A percentile compares a stretch with the other conserved stretches of the same genome.
Conservation (phyloP, 1,284 basidiomycete species). For the Microbotryum scabiosae region DNA sequence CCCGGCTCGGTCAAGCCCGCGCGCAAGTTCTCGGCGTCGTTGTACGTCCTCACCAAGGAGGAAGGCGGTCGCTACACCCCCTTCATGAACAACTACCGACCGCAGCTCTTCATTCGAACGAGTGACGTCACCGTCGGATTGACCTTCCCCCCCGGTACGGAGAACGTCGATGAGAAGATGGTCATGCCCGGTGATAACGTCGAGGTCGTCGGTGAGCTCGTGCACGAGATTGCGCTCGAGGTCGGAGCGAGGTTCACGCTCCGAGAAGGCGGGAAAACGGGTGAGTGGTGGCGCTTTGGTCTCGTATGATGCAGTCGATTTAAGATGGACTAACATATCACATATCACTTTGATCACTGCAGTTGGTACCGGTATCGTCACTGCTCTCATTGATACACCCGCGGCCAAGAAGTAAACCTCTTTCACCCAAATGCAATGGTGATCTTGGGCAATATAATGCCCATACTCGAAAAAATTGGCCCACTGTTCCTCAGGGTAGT, state of each 20-base stretch:
- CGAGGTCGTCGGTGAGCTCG: slow-evolving; percentile 78
- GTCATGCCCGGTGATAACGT: slow-evolving; percentile 99
- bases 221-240: slow-evolving; percentile 85
- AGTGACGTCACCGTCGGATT: slow-evolving; percentile 84
- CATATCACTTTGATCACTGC: neutral
- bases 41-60: slow-evolving; percentile 91
- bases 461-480: too few relatives aligned
- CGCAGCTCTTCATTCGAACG: slow-evolving; percentile 93
- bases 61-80: slow-evolving; percentile 97
- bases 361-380: slow-evolving; percentile 88
- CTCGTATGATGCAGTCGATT: neutral
- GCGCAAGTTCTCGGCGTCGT: slow-evolving; percentile 87
- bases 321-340: neutral
- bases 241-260: slow-evolving; percentile 92
- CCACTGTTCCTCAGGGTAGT: too few relatives aligned
- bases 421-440: too few relatives aligned
- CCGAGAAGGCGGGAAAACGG: slow-evolving; percentile 71
- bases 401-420: too few relatives aligned
- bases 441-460: too few relatives aligned
- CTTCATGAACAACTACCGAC: slow-evolving; percentile 93
- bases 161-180: slow-evolving; percentile 56
- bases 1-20: slow-evolving; percentile 91
- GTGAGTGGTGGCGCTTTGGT: slow-evolving; percentile 3
- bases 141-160: slow-evolving; percentile 71
- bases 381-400: slow-evolving; percentile 41